A percentile compares a stretch with the other conserved stretches of the same genome.
phyloP scores from a whole-genome alignment of 1,284 basidiomycete genomes.

The Malassezia pachydermatis region DNA sequence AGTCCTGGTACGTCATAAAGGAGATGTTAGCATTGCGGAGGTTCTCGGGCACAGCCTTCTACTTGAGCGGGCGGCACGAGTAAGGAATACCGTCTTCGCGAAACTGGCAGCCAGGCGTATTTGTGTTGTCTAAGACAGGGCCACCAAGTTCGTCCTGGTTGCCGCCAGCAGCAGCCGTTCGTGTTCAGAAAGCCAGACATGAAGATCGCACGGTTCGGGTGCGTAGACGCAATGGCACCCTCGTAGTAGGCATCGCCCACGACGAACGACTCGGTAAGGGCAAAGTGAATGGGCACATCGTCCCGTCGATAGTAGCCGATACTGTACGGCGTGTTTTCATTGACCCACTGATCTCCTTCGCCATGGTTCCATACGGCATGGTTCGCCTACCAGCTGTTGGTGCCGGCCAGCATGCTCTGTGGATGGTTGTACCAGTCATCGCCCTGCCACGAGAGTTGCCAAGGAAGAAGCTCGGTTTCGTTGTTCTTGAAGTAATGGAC shows the following conservation, averaged over 20 bases:
- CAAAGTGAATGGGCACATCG: constrained; percentile 35
- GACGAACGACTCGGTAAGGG: constrained; percentile 28
- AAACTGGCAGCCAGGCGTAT: constrained; percentile 12
- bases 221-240: constrained; percentile 23
- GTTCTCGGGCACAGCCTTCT: constrained; percentile 33
- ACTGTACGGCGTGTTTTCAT: constrained; percentile 30
- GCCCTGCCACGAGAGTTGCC: constrained; percentile 28
- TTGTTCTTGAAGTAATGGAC: constrained; percentile 30
- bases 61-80: constrained; percentile 22
- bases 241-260: constrained; percentile 34
- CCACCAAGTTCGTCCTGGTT: constrained; percentile 11
- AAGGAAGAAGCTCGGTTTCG: constrained; percentile 21
- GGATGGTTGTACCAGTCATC: constrained; percentile 26
- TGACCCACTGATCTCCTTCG: constrained; percentile 28
- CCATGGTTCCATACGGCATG: constrained; percentile 32
- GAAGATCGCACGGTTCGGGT: constrained; percentile 26
- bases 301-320: constrained; percentile 26
- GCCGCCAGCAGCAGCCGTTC: constrained; percentile 8
- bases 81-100: constrained; percentile 8
- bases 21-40: constrained; percentile 24
- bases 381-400: constrained; percentile 28
- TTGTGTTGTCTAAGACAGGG: constrained; percentile 21
- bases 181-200: constrained; percentile 21
- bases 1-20: constrained; percentile 28
- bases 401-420: constrained; percentile 31